Evolutionary conservation across 306 rosid genomes (phyloP).

Genomic region (Sicyos baderoa): DNA sequence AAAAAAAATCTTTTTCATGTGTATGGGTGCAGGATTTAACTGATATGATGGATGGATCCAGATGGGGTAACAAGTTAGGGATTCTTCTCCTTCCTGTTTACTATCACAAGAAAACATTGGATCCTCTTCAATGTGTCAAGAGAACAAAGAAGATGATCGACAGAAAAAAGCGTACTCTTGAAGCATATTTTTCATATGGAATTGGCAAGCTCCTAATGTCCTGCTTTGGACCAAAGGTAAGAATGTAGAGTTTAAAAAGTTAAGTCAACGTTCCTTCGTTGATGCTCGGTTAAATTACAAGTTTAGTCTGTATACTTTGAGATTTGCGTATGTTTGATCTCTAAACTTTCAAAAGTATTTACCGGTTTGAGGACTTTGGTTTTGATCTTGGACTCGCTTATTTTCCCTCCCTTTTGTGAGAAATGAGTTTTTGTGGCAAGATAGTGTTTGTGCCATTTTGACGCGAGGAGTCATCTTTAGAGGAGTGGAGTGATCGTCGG

Average conservation of each 20-base stretch:
- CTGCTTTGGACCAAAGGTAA: conserved; percentile 64
- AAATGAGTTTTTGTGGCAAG: too few species aligned
- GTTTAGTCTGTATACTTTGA: too few species aligned
- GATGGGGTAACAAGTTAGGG: conserved; percentile 86
- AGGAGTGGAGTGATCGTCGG: too few species aligned
- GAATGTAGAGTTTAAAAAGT: neutral
- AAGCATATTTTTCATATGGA: conserved; percentile 52
- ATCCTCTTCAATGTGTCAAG: conserved; percentile 47
- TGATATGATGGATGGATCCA: conserved; percentile 48
- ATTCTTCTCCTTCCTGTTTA: conserved; percentile 55
- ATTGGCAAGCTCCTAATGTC: conserved; percentile 44
- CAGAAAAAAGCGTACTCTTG: conserved; percentile 54
- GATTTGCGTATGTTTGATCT: too few species aligned
- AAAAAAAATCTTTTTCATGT: neutral
- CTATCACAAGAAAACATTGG: conserved; percentile 34
- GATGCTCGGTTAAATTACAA: too few species aligned
- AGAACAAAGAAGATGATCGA: conserved; percentile 69
- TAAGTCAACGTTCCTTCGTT: neutral
- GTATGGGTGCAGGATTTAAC: conserved; percentile 42
- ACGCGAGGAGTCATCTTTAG: too few species aligned
- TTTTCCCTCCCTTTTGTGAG: too few species aligned
- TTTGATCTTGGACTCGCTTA: too few species aligned
- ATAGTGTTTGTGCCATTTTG: too few species aligned
- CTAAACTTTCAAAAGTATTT: too few species aligned
- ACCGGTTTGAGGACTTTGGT: too few species aligned